Percentiles rank a stretch among this genome's conserved stretches.
phyloP scores from a whole-genome alignment of 2,329 filamentous ascomycete genomes.

The Fusarium palustre region DNA sequence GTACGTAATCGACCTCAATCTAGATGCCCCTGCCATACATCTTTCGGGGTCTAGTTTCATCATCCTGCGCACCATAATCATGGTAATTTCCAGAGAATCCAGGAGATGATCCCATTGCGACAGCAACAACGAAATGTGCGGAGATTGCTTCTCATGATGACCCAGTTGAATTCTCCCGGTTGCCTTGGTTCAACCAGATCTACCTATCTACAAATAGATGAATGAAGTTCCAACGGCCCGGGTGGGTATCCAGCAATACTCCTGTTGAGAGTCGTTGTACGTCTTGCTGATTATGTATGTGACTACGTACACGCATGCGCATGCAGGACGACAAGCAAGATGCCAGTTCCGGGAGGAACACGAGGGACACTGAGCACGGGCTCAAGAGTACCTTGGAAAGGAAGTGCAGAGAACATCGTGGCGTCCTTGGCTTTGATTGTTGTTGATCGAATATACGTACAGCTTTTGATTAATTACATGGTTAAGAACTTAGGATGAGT shows the following conservation, averaged over 20 bases:
- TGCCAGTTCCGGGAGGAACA: slow-evolving; percentile 29
- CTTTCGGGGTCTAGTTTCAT: slow-evolving; percentile 41
- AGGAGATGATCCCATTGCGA: slow-evolving; percentile 38
- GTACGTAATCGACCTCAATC: slow-evolving; percentile 33
- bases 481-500: slow-evolving; percentile 9
- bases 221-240: slow-evolving; percentile 41
- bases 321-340: slow-evolving; percentile 11
- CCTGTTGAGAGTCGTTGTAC: slow-evolving; percentile 34
- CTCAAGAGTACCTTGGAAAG: background rate
- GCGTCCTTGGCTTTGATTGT: slow-evolving; percentile 8
- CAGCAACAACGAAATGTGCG: slow-evolving; percentile 41
- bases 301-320: slow-evolving; percentile 14
- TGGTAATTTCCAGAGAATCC: slow-evolving; percentile 45
- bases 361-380: slow-evolving; percentile 26
- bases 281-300: slow-evolving; percentile 24
- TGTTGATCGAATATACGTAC: slow-evolving; percentile 14
- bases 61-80: slow-evolving; percentile 39
- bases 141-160: slow-evolving; percentile 42
- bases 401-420: slow-evolving; percentile 3
- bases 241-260: slow-evolving; percentile 42
- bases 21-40: slow-evolving; percentile 29
- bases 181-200: slow-evolving; percentile 34
- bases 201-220: slow-evolving; percentile 33
- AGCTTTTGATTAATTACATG: slow-evolving; percentile 25
- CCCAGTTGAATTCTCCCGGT: slow-evolving; percentile 24